A percentile compares a stretch with the other conserved stretches of the same genome.
Evolutionary conservation across 768 basidiomycete species (phyloP).

Genomic region (Boletus vinaceobasis): DNA sequence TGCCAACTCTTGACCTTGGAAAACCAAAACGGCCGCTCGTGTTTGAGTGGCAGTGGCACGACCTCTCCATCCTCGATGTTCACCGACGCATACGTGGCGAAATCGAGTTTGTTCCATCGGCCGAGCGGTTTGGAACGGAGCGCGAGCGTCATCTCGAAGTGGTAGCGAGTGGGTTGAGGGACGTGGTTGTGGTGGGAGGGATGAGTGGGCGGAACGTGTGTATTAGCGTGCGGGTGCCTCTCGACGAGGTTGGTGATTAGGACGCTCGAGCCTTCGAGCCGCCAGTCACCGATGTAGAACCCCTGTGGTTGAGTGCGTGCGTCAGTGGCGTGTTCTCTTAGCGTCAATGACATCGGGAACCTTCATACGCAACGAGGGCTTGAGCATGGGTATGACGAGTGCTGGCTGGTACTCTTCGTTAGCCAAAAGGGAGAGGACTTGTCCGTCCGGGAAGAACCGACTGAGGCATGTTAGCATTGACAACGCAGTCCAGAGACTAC

Average conservation of each 20-base stretch:
- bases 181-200: constrained; percentile 3
- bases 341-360: constrained; percentile 31
- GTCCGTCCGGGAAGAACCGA: constrained; percentile 84
- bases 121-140: constrained; percentile 74
- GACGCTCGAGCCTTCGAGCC: constrained; percentile 58
- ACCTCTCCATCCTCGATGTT: constrained; percentile 73
- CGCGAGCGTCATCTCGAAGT: constrained; percentile 69
- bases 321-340: not conserved
- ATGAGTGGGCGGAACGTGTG: constrained; percentile 1
- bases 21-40: constrained; percentile 92
- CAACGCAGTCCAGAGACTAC: constrained; percentile 20
- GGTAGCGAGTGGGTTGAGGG: constrained; percentile 44
- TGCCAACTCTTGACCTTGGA: constrained; percentile 79
- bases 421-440: constrained; percentile 79
- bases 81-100: constrained; percentile 71
- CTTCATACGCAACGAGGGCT: constrained; percentile 76
- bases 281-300: constrained; percentile 69
- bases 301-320: constrained; percentile 45
- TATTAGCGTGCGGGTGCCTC: constrained; percentile 7
- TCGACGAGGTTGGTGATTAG: constrained; percentile 65
- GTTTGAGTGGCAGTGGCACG: constrained; percentile 65
- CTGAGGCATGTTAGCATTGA: constrained; percentile 34
- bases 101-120: constrained; percentile 78
- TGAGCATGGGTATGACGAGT: constrained; percentile 71
- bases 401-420: constrained; percentile 74